phyloP scores from a whole-genome alignment of 805 yeast genomes.

The Tetrapisispora taiwanensis region DNA sequence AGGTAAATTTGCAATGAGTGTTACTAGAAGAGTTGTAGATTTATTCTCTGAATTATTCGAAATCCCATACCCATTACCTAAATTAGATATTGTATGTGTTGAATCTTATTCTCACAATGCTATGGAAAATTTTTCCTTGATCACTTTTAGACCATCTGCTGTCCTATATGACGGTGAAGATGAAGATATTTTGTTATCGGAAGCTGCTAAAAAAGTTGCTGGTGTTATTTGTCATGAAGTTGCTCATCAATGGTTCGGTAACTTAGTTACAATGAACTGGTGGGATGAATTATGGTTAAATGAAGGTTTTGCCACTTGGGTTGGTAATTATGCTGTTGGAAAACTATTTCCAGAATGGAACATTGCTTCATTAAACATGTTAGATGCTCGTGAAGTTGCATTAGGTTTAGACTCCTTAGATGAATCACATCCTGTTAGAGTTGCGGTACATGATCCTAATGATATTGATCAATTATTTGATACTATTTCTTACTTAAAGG shows the following conservation, averaged over 20 bases:
- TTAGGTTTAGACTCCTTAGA: slow-evolving; percentile 46
- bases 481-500: slow-evolving; percentile 70
- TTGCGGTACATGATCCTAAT: slow-evolving; percentile 65
- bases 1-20: slow-evolving; percentile 53
- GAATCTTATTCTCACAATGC: slow-evolving; percentile 72
- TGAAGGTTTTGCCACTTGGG: slow-evolving; percentile 87
- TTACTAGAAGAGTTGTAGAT: slow-evolving; percentile 52
- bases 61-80: slow-evolving; percentile 70
- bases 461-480: slow-evolving; percentile 80
- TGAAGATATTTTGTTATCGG: slow-evolving; percentile 16
- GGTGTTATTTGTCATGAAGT: slow-evolving; percentile 79
- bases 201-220: slow-evolving; percentile 45
- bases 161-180: slow-evolving; percentile 25
- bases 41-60: slow-evolving; percentile 60
- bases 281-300: slow-evolving; percentile 89
- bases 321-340: slow-evolving; percentile 45
- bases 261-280: slow-evolving; percentile 85
- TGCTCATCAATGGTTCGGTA: slow-evolving; percentile 90
- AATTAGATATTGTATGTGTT: slow-evolving; percentile 68
- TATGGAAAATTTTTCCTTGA: slow-evolving; percentile 86
- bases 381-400: slow-evolving; percentile 21
- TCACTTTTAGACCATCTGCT: slow-evolving; percentile 56
- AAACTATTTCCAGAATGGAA: slow-evolving; percentile 74
- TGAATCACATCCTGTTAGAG: slow-evolving; percentile 74
- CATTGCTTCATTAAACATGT: slow-evolving; percentile 30